Conservation (phyloP, 257 asterid species). For the Solanum dulcamara region DNA sequence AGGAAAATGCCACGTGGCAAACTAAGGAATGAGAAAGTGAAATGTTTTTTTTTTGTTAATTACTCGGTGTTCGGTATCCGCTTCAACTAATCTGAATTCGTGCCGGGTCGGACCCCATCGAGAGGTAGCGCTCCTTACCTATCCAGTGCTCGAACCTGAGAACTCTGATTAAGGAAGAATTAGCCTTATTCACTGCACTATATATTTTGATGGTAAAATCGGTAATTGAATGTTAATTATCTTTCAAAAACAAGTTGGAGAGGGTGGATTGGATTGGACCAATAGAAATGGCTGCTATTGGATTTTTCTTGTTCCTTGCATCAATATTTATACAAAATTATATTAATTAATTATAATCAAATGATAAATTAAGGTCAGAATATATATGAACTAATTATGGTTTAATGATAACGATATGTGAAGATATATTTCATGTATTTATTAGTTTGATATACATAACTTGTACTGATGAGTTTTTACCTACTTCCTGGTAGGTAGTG, state of each 20-base stretch:
- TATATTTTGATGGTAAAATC: too few relatives aligned
- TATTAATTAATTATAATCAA: background rate
- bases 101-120: too few relatives aligned
- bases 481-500: background rate
- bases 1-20: slow-evolving; percentile 20
- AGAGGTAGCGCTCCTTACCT: too few relatives aligned
- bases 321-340: too few relatives aligned
- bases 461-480: background rate
- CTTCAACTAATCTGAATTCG: too few relatives aligned
- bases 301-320: slow-evolving; percentile 17
- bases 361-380: too few relatives aligned
- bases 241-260: slow-evolving; percentile 12
- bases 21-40: background rate
- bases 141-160: too few relatives aligned
- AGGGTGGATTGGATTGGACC: slow-evolving; percentile 19
- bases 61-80: too few relatives aligned
- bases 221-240: background rate
- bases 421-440: background rate
- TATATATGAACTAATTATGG: background rate
- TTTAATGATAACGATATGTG: background rate
- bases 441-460: background rate
- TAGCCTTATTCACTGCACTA: too few relatives aligned
- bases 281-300: slow-evolving; percentile 7
- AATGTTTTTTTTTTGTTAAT: too few relatives aligned
- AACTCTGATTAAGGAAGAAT: too few relatives aligned